Conservation (phyloP, 108 stramenopile species). For the Pinguiococcus pyrenoidosus region DNA sequence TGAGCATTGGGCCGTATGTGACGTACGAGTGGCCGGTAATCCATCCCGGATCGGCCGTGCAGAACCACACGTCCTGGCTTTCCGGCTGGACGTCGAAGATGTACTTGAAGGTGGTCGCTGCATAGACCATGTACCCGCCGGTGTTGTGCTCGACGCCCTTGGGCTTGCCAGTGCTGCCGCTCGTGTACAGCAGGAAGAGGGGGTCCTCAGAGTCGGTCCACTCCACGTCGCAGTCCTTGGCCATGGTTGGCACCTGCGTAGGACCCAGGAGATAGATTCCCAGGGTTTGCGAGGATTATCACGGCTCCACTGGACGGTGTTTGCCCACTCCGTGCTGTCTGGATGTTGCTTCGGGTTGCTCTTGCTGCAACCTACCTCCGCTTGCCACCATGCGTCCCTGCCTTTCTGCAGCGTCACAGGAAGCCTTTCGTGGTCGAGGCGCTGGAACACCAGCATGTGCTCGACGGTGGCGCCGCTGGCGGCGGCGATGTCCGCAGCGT, state of each 20-base stretch:
- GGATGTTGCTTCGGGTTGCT: too few species aligned
- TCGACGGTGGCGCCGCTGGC: not conserved
- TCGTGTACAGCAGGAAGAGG: slow-evolving; percentile 23
- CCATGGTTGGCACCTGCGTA: too few species aligned
- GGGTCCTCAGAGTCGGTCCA: slow-evolving; percentile 14
- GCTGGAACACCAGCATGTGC: not conserved
- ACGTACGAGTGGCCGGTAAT: slow-evolving; percentile 27
- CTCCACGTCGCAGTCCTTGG: slow-evolving; percentile 3
- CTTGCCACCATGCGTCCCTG: too few species aligned
- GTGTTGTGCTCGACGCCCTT: slow-evolving; percentile 25
- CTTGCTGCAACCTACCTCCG: too few species aligned
- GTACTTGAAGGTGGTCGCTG: slow-evolving; percentile 7
- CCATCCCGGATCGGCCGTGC: slow-evolving; percentile 20
- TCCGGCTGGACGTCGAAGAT: slow-evolving; percentile 9
- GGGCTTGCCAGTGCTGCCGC: slow-evolving; percentile 24
- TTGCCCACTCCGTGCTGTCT: too few species aligned
- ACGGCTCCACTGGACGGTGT: too few species aligned
- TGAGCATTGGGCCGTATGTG: slow-evolving; percentile 13
- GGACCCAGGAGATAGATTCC: too few species aligned
- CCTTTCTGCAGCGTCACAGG: too few species aligned
- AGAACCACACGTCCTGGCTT: slow-evolving; percentile 5
- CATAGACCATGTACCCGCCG: slow-evolving; percentile 13
- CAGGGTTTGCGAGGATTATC: too few species aligned
- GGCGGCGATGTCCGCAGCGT: slow-evolving; percentile 3
- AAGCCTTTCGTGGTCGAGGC: slow-evolving; percentile 1